Conservation (phyloP, 2,329 filamentous ascomycete genomes). For the Monilinia vaccinii-corymbosi region DNA sequence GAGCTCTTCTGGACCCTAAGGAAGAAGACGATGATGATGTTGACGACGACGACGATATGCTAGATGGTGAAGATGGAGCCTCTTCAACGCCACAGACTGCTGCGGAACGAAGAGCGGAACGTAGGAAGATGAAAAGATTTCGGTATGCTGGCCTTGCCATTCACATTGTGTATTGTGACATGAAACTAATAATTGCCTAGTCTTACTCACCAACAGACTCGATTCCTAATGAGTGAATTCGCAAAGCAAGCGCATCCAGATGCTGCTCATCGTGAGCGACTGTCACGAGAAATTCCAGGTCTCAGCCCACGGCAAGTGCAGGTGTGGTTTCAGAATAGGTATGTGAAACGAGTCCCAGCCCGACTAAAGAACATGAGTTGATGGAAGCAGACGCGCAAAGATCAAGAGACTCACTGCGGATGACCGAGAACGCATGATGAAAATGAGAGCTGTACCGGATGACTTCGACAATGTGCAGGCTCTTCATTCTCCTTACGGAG, state of each 20-base stretch:
- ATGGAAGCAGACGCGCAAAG: slow-evolving; percentile 50
- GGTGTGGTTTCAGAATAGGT: slow-evolving; percentile 99
- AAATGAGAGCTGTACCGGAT: slow-evolving; percentile 62
- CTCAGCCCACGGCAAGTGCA: slow-evolving; percentile 88
- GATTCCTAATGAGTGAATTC: slow-evolving; percentile 95
- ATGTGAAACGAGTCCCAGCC: slow-evolving; percentile 28
- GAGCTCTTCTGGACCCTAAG: slow-evolving; percentile 31
- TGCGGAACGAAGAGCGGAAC: slow-evolving; percentile 47
- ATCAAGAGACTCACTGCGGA: slow-evolving; percentile 64
- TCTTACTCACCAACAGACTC: slow-evolving; percentile 92
- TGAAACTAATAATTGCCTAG: slow-evolving; percentile 40
- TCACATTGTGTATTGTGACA: slow-evolving; percentile 2
- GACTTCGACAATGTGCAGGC: slow-evolving; percentile 64
- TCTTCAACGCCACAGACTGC: slow-evolving; percentile 38
- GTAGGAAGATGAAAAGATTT: slow-evolving; percentile 70
- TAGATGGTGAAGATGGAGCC: slow-evolving; percentile 37
- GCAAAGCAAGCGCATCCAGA: slow-evolving; percentile 91
- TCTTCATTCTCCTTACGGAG: slow-evolving; percentile 57
- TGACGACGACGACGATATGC: slow-evolving; percentile 48
- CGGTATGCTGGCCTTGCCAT: slow-evolving; percentile 41
- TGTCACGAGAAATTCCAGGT: slow-evolving; percentile 85
- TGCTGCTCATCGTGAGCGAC: slow-evolving; percentile 76
- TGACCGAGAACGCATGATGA: slow-evolving; percentile 61
- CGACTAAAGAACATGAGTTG: background rate
- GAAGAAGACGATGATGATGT: slow-evolving; percentile 28